Conservation (phyloP, 192 early-diverging fungal species). For the Linnemannia hyalina region DNA sequence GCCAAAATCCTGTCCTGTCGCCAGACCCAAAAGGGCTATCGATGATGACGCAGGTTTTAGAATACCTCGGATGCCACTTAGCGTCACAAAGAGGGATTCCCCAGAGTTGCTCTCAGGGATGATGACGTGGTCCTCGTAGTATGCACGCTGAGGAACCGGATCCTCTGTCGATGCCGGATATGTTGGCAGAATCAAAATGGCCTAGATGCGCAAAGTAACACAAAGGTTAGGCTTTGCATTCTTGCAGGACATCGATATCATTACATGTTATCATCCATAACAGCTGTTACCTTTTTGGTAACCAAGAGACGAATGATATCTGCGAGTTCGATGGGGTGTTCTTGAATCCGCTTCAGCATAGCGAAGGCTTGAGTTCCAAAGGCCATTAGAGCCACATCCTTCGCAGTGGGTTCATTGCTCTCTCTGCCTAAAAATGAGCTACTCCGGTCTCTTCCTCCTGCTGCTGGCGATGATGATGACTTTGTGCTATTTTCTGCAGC, state of each 20-base stretch:
- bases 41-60: conserved; percentile 41
- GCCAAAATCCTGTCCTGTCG: conserved; percentile 35
- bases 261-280: background rate
- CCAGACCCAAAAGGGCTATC: conserved; percentile 34
- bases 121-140: conserved; percentile 49
- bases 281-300: conserved; percentile 35
- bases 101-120: conserved; percentile 48
- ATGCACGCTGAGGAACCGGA: conserved; percentile 9
- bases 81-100: conserved; percentile 48
- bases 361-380: conserved; percentile 44
- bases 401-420: conserved; percentile 41
- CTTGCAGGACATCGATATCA: background rate
- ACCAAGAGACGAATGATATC: conserved; percentile 49
- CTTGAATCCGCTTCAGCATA: conserved; percentile 46
- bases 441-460: conserved; percentile 25
- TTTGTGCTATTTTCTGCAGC: background rate
- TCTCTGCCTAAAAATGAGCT: conserved; percentile 22
- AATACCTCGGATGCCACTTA: conserved; percentile 47
- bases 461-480: background rate
- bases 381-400: conserved; percentile 46
- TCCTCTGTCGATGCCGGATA: conserved; percentile 31
- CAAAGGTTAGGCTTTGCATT: background rate
- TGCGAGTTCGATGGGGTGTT: conserved; percentile 53
- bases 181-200: conserved; percentile 47
- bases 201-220: background rate